Conservation (phyloP, 495 filamentous ascomycete genomes). For the Cudoniella acicularis region DNA sequence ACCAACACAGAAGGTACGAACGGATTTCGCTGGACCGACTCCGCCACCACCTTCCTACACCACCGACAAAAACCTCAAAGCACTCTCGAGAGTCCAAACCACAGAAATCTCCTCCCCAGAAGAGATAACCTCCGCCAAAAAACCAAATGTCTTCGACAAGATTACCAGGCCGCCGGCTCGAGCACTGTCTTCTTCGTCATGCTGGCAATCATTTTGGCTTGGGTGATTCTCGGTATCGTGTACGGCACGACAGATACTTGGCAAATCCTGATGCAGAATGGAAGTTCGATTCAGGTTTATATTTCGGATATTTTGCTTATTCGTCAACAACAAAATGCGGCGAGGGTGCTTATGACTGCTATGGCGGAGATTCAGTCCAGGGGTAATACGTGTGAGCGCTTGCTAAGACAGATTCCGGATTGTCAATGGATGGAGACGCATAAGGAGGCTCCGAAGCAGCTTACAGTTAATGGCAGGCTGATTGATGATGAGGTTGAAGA, state of each 20-base stretch:
- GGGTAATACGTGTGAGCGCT: conserved; percentile 27
- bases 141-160: conserved; percentile 10
- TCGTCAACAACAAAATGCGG: conserved; percentile 34
- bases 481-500: conserved; percentile 15
- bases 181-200: conserved; percentile 15
- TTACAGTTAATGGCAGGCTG: conserved; percentile 4
- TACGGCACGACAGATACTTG: conserved; percentile 32
- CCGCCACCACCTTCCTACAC: conserved; percentile 1
- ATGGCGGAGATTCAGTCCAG: conserved; percentile 33
- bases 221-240: conserved; percentile 30
- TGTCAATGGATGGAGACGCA: conserved; percentile 19
- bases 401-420: conserved; percentile 25
- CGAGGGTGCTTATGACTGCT: conserved; percentile 24
- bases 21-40: neutral
- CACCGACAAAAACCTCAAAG: neutral
- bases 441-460: conserved; percentile 15
- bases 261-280: conserved; percentile 36
- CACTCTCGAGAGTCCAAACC: conserved; percentile 62
- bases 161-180: conserved; percentile 13
- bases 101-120: conserved; percentile 67
- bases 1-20: conserved; percentile 10
- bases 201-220: conserved; percentile 10
- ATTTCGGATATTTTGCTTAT: conserved; percentile 37
- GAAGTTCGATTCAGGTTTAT: conserved; percentile 36
- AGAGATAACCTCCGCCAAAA: conserved; percentile 26